These are phyloP conservation scores for Colletotrichum abscissum DNA, from an alignment of 2,329 filamentous ascomycete species.

Conservation along the genomic window DNA sequence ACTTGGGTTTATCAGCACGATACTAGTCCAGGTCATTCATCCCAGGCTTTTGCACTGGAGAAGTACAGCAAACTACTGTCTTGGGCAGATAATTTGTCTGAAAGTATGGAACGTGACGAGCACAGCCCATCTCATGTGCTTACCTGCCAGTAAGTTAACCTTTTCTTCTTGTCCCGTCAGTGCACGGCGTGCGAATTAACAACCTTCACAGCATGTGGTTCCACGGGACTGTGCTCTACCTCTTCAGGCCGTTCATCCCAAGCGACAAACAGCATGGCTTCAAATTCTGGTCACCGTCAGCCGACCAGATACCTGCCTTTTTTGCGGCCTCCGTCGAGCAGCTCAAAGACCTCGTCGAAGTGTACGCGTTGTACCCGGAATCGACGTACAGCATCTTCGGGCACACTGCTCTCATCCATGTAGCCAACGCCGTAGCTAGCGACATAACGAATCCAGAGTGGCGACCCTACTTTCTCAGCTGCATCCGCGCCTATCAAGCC, in stretches of 20 bases:
- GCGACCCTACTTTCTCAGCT: conserved; percentile 50
- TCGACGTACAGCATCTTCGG: conserved; percentile 51
- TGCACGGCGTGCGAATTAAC: background rate
- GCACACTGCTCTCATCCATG: conserved; percentile 52
- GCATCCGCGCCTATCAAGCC: conserved; percentile 50
- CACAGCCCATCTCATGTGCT: conserved; percentile 46
- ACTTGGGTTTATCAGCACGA: conserved; percentile 42
- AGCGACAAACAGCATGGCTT: conserved; percentile 25
- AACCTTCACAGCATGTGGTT: conserved; percentile 16
- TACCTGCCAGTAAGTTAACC: conserved; percentile 48
- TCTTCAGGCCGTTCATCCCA: conserved; percentile 30
- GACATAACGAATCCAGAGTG: conserved; percentile 43
- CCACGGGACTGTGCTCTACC: conserved; percentile 32
- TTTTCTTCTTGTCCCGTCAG: background rate
- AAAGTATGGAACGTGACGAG: conserved; percentile 40
- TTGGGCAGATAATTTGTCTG: conserved; percentile 49
- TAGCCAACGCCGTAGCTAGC: conserved; percentile 50
- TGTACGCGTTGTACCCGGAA: conserved; percentile 47
- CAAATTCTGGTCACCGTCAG: conserved; percentile 28
- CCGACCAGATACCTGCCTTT: conserved; percentile 32
- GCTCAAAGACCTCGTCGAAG: conserved; percentile 50
- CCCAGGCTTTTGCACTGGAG: conserved; percentile 44
- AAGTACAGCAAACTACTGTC: conserved; percentile 52
- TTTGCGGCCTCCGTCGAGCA: conserved; percentile 50
- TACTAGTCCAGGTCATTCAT: conserved; percentile 27